These are phyloP conservation scores for Talaromyces islandicus DNA, from an alignment of 2,329 filamentous ascomycete genomes.

Conservation along the genomic window DNA sequence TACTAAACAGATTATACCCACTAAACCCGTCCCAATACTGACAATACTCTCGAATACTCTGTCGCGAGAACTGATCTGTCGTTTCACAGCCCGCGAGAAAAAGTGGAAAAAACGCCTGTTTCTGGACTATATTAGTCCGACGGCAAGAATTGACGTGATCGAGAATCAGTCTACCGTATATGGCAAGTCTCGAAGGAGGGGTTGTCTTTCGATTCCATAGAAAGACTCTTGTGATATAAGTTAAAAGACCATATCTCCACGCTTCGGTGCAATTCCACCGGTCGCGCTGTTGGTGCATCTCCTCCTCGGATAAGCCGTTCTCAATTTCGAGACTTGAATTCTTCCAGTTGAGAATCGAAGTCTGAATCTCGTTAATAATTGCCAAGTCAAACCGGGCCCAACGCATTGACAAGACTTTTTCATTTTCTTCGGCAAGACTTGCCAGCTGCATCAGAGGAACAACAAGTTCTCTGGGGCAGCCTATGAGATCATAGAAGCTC, in stretches of 20 bases:
- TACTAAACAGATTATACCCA: slow-evolving; percentile 2
- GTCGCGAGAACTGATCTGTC: neutral
- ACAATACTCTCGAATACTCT: slow-evolving; percentile 1
- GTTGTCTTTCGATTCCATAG: neutral
- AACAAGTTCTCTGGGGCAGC: slow-evolving; percentile 4
- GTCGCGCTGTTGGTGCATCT: slow-evolving; percentile 3
- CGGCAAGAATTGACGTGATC: slow-evolving; percentile 4
- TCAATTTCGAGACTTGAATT: neutral
- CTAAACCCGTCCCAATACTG: neutral
- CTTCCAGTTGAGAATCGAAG: neutral
- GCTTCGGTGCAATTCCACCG: slow-evolving; percentile 5
- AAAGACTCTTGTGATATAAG: slow-evolving; percentile 4
- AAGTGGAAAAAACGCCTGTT: slow-evolving; percentile 3
- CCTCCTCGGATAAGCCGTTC: neutral
- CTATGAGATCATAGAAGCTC: slow-evolving; percentile 4
- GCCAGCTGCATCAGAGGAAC: slow-evolving; percentile 4
- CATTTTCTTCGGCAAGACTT: slow-evolving; percentile 1
- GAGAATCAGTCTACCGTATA: neutral
- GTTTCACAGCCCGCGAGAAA: slow-evolving; percentile 6
- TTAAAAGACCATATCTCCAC: slow-evolving; percentile 4
- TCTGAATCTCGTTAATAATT: neutral
- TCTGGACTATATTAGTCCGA: slow-evolving; percentile 1
- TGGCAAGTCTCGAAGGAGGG: neutral
- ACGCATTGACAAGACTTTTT: neutral
- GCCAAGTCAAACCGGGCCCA: neutral